Evolutionary conservation across 495 filamentous ascomycete genomes (phyloP).

Genomic region (Clavariopsis aquatica): DNA sequence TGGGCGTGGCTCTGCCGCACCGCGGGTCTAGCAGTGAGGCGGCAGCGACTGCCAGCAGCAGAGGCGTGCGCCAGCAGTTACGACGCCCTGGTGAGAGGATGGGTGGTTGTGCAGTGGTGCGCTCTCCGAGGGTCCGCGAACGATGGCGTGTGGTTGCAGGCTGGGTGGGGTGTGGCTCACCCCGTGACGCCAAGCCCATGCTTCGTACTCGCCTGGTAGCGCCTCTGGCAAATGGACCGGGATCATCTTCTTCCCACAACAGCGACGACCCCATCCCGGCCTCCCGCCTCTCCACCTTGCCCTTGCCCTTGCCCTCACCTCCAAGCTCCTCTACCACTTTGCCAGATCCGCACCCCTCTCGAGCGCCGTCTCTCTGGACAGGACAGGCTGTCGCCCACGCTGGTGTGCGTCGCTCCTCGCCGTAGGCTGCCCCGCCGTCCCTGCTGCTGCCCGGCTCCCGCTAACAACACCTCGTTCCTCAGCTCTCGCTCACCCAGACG

Average conservation of each 20-base stretch:
- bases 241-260: not conserved
- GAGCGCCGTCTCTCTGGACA: not conserved
- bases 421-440: too few relatives aligned
- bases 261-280: not conserved
- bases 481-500: slow-evolving; percentile 2
- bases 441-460: not conserved
- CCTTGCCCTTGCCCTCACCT: not conserved
- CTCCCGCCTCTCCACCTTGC: slow-evolving; percentile 4
- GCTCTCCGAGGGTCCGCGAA: too few relatives aligned
- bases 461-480: not conserved
- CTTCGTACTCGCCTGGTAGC: not conserved
- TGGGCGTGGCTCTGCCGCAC: not conserved
- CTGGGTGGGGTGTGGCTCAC: too few relatives aligned
- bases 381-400: not conserved
- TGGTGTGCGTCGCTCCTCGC: not conserved
- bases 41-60: not conserved
- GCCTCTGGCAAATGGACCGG: not conserved
- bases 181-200: too few relatives aligned
- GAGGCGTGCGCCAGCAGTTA: not conserved
- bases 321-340: not conserved
- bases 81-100: not conserved
- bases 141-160: too few relatives aligned
- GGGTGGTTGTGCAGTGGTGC: too few relatives aligned
- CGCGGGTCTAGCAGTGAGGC: not conserved
- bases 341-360: not conserved